Evolutionary conservation across 225 moss, liverwort and hornwort species (phyloP).

Genomic region (Sphagnum tenellum): DNA sequence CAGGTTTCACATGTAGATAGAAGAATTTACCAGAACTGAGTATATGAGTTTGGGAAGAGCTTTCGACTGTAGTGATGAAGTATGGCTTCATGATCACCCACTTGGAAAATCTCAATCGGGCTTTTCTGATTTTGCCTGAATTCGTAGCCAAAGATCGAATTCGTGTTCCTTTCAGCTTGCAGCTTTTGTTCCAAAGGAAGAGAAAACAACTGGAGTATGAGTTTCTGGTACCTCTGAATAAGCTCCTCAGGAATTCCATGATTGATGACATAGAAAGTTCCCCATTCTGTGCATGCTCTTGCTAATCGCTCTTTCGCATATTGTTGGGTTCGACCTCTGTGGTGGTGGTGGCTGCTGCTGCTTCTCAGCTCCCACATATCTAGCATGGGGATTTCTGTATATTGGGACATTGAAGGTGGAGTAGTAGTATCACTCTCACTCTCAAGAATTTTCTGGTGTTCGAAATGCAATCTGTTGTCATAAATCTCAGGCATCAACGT

Average conservation of each 20-base stretch:
- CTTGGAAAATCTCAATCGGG: conserved; percentile 31
- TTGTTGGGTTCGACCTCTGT: neutral
- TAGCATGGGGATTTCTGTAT: too few relatives aligned
- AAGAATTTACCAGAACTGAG: too few relatives aligned
- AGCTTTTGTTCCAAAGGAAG: conserved; percentile 27
- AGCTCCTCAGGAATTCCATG: conserved; percentile 34
- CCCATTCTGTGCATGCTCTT: conserved; percentile 35
- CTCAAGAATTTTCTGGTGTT: too few relatives aligned
- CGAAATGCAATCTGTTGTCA: too few relatives aligned
- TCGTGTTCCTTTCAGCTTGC: conserved; percentile 1
- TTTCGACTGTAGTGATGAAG: conserved; percentile 8
- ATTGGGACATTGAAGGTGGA: too few relatives aligned
- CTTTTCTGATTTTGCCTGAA: conserved; percentile 19
- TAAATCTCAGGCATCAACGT: too few relatives aligned
- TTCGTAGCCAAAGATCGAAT: conserved; percentile 15
- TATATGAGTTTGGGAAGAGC: conserved; percentile 8
- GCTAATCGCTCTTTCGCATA: neutral
- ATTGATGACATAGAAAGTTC: conserved; percentile 39
- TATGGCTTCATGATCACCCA: conserved; percentile 10
- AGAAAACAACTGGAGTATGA: conserved; percentile 21
- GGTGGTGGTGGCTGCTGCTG: too few relatives aligned
- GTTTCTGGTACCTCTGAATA: conserved; percentile 20
- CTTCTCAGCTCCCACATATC: too few relatives aligned
- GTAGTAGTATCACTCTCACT: too few relatives aligned
- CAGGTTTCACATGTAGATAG: too few relatives aligned